Evolutionary conservation across 1,284 basidiomycete species (phyloP), one percentile per base, ranked within the genome.

Genomic region (Termitomyces sp.): DNA sequence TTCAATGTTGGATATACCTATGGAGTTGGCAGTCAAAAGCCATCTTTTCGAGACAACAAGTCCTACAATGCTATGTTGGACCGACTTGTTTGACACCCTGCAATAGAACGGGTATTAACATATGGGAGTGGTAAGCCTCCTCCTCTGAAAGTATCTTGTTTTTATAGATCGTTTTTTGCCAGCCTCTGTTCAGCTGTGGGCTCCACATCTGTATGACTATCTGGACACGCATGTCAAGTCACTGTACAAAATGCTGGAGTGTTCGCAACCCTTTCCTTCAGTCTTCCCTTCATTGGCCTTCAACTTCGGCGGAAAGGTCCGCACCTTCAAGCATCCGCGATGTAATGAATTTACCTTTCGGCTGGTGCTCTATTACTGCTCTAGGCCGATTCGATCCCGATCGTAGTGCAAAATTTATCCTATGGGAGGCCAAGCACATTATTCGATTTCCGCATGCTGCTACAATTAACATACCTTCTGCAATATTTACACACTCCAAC

Each of bases 191-290:
- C 19, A 39, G 3, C 11, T 39, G 11, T 39, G 38, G 19, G 18
- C 19, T 5, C 38, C 11, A 6, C 13, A 5, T 3, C 3, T 39
- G 1, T 39, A 6, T 39, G 10, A 39, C 1, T 39, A 39, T 11
- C 4, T 2, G 5, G 1, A 39, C 11, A 2, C 19, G 0, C 38
- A 21, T 1, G 0, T 14, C 0, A 39, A 21, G 1, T 5, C 0
- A 5, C 18, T 21, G 6, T 39, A 19, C 5, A 6, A 21, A 5
- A 5, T 21, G 14, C 11, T 39, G 0, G 3, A 14, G 19, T 39
- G 1, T 5, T 14, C 6, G 11, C 5, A 1, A 21, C 5, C 14
- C 13, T 39, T 39, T 21, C 19, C 3, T 18, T 39, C 37, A 4
- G 19, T 39, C 4, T 39, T 39, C 14, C 11, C 38, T 5, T 39